Evolutionary conservation across 2,329 filamentous ascomycete genomes (phyloP), one percentile per base, ranked within the genome.

Genomic region (Davidsoniella eucalypti): DNA sequence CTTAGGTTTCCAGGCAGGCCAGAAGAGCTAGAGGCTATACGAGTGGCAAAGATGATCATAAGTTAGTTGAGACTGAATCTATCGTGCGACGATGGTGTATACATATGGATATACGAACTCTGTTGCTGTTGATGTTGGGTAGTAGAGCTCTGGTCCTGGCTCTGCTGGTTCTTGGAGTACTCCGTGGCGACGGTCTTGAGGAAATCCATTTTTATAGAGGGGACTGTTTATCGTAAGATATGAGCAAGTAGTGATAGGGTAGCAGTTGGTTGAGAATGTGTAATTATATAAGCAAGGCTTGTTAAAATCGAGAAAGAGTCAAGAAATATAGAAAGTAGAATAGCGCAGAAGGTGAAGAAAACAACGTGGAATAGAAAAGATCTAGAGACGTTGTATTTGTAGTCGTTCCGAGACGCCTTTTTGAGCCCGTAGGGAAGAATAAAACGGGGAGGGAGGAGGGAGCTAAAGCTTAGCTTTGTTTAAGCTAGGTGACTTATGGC

Each of bases 111-210:
- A 29, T 9, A 29, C 17, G 29, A n/a, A 44, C 17, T 26, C 47
- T 41, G 21, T 9, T 51, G 49, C 18, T 46, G 43, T 29, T 51
- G 49, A 33, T 33, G 26, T 12, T 21, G 21, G 21, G 26, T 9
- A 9, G 26, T 12, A 7, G 42, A 18, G 9, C 42, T 23, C n/a
- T 52, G 47, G 33, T 40, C 18, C n/a, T 47, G 49, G 9, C 42
- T 45, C 17, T 37, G 36, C 26, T 52, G 47, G 36, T 44, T 44
- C 43, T 53, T 53, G 37, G 36, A 29, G 42, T 53, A 53, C 17
- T 53, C 51, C 10, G 48, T 40, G n/a, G 51, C 51, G 43, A 45
- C 51, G 29, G 21, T 53, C 47, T 53, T 53, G 37, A 53, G 42
- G 26, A 50, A 53, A 25, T 53, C 51, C 51, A 53, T 53, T 21